Base-by-base conservation (phyloP, 495 filamentous ascomycete genomes). In the Extremus antarcticus region DNA sequence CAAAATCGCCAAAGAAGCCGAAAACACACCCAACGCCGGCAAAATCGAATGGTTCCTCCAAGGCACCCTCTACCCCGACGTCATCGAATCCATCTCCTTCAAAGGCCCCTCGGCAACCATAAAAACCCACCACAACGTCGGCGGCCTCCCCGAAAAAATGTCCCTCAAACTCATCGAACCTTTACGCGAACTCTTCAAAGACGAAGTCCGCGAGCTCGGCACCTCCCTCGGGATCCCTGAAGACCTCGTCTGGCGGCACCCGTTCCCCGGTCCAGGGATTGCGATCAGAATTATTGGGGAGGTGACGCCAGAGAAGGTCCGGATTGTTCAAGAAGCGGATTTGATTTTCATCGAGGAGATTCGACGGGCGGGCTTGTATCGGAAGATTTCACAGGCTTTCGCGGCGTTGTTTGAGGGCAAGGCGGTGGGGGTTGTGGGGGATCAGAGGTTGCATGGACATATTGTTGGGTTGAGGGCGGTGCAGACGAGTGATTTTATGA, bases 251-350 rank as follows among this genome's bases (percentile, higher is more conserved):
- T 85, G 79, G 79, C 75, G 90, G 16, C 90, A 96, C 63, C 87
- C 88, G 32, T 88, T 94, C 75, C 86, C 85, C 23, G 78, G 85
- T 13, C 88, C 92, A 0, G 92, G 90, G 3, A 81, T 98, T 55
- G 92, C 84, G 21, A 89, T 97, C 63, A 81, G 92, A 49, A 83
- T 97, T 48, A 73, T 95, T 0, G 92, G 92, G 38, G 91, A 94
- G 55, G 86, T 96, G 3, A 95, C 85, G 11, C 73, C 74, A 2
- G 84, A 90, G 61, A 78, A 83, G 50, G 82, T 96, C 23, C 78
- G 78, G 23, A 94, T 95, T 38, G 89, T 82, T 16, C 77, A 90
- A 17, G 71, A 87, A 63, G 92, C 92, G 1, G 92, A 97, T 66
- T 68, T 86, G 25, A 88, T 88, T 65, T 98, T 91, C 73, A 94